A percentile compares a stretch with the other conserved stretches of the same genome.
Conservation (phyloP, 2,329 filamentous ascomycete genomes). For the Bipolaris victoriae region DNA sequence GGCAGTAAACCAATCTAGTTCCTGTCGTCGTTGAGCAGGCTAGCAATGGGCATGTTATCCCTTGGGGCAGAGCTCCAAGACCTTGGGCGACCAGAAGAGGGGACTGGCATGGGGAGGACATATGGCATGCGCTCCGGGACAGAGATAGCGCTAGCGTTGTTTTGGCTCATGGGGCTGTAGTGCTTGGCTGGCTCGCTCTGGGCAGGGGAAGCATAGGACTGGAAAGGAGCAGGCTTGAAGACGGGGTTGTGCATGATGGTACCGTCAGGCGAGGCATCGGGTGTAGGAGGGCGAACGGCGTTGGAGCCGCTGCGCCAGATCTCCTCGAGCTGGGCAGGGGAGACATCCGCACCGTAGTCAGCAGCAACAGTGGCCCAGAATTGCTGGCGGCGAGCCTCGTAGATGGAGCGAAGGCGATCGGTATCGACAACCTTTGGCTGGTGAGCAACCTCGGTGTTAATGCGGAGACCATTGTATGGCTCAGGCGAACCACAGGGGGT, state of each 20-base stretch:
- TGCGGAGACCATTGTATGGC: slow-evolving; percentile 50
- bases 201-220: slow-evolving; percentile 40
- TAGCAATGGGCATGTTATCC: slow-evolving; percentile 49
- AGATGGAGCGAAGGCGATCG: slow-evolving; percentile 71
- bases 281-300: slow-evolving; percentile 46
- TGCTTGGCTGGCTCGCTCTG: slow-evolving; percentile 40
- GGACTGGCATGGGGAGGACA: slow-evolving; percentile 47
- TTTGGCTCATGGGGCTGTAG: slow-evolving; percentile 41
- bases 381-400: slow-evolving; percentile 69
- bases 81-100: slow-evolving; percentile 39
- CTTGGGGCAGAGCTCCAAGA: slow-evolving; percentile 46
- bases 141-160: slow-evolving; percentile 41
- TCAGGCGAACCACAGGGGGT: slow-evolving; percentile 48
- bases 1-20: slow-evolving; percentile 20
- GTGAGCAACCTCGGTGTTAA: slow-evolving; percentile 53
- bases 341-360: slow-evolving; percentile 71
- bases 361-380: slow-evolving; percentile 77
- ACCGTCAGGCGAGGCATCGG: slow-evolving; percentile 48
- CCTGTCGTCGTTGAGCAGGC: slow-evolving; percentile 49
- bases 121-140: slow-evolving; percentile 45
- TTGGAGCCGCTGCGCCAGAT: slow-evolving; percentile 61
- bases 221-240: slow-evolving; percentile 38
- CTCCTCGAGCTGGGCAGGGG: slow-evolving; percentile 69
- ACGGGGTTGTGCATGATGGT: slow-evolving; percentile 45
- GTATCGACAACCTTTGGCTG: slow-evolving; percentile 64